Conservation (phyloP, 805 yeast species). For the Metschnikowia amazonensis region DNA sequence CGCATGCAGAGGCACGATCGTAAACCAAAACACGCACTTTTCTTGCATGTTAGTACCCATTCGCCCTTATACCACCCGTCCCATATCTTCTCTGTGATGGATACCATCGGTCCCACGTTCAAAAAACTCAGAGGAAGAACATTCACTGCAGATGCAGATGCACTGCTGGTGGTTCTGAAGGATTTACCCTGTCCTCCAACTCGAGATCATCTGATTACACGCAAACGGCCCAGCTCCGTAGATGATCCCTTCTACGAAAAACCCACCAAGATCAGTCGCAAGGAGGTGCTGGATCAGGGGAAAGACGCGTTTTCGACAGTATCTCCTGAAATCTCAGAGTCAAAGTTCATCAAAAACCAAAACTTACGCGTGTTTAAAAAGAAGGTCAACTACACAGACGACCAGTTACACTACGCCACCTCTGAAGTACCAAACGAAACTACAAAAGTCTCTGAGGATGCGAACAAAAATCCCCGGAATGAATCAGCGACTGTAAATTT, state of each 20-base stretch:
- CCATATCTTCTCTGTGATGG: conserved; percentile 8
- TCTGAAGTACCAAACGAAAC: conserved; percentile 6
- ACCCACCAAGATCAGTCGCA: conserved; percentile 12
- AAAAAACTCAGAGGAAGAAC: conserved; percentile 24
- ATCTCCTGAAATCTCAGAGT: background rate
- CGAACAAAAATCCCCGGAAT: background rate
- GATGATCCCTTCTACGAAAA: conserved; percentile 32
- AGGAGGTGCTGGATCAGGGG: background rate
- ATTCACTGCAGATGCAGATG: conserved; percentile 21
- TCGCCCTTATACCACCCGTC: background rate
- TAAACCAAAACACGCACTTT: conserved; percentile 6
- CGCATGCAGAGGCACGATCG: conserved; percentile 1
- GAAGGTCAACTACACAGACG: conserved; percentile 2
- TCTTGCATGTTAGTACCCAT: conserved; percentile 5
- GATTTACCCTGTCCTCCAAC: conserved; percentile 9
- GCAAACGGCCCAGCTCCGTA: conserved; percentile 16
- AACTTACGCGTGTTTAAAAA: conserved; percentile 14
- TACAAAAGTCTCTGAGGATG: background rate
- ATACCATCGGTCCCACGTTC: conserved; percentile 20
- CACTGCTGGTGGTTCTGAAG: conserved; percentile 6
- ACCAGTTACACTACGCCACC: background rate
- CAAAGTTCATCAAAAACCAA: conserved; percentile 15
- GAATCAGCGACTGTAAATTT: background rate
- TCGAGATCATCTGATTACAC: conserved; percentile 5
- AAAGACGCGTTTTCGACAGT: background rate